A percentile compares a stretch with the other conserved stretches of the same genome.
Evolutionary conservation across 2,329 filamentous ascomycete genomes (phyloP).

Genomic region (Tympanopsis confertula): DNA sequence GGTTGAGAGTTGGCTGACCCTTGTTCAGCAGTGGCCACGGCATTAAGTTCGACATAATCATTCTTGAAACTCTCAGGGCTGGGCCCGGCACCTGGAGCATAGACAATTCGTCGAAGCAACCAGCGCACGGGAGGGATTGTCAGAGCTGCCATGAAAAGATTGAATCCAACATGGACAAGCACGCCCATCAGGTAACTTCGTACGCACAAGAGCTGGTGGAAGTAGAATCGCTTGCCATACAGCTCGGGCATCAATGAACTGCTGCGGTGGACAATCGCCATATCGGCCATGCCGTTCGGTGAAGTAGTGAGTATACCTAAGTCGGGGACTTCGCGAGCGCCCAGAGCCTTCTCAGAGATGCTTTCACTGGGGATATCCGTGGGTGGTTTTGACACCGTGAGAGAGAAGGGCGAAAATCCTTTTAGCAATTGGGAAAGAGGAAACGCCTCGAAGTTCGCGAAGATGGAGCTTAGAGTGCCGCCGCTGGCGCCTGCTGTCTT

Average conservation of each 20-base stretch:
- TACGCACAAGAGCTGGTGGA: slow-evolving; percentile 38
- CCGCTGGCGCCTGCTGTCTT: slow-evolving; percentile 16
- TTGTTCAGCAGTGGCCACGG: slow-evolving; percentile 8
- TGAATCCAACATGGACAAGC: slow-evolving; percentile 33
- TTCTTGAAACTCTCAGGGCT: slow-evolving; percentile 7
- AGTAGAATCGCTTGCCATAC: slow-evolving; percentile 53
- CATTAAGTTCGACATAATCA: slow-evolving; percentile 8
- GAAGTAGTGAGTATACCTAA: not conserved
- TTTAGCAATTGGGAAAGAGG: not conserved
- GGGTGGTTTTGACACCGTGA: not conserved
- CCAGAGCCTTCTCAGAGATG: not conserved
- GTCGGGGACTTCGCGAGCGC: not conserved
- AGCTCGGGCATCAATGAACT: slow-evolving; percentile 7
- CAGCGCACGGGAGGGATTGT: slow-evolving; percentile 13
- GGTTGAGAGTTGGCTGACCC: slow-evolving; percentile 7
- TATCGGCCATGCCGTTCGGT: not conserved
- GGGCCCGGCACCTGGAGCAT: slow-evolving; percentile 5
- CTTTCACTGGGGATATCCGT: not conserved
- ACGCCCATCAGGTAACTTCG: slow-evolving; percentile 37
- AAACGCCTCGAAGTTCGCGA: not conserved
- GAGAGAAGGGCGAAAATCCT: not conserved
- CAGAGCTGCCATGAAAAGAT: slow-evolving; percentile 26
- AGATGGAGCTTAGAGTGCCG: not conserved
- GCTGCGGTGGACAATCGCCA: not conserved
- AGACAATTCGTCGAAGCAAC: not conserved